Conservation (phyloP, 495 filamentous ascomycete genomes). For the Neurospora sp. region DNA sequence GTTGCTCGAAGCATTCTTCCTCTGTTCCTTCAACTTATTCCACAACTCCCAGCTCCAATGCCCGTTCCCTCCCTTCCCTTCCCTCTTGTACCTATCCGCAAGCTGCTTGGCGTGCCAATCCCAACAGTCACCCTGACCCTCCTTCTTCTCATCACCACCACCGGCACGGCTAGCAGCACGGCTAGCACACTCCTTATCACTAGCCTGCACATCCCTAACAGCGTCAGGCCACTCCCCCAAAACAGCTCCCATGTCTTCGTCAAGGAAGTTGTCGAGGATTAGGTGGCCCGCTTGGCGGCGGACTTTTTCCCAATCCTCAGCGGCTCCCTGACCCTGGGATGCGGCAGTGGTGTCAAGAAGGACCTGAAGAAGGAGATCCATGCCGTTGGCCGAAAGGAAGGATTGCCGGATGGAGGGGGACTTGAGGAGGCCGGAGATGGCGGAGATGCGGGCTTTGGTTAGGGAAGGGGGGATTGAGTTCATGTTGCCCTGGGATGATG, state of each 20-base stretch:
- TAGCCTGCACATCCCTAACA: constrained; percentile 1
- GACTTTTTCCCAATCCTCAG: constrained; percentile 26
- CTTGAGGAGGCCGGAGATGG: constrained; percentile 33
- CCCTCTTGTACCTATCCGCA: constrained; percentile 4
- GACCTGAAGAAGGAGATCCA: constrained; percentile 36
- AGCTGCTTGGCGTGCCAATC: constrained; percentile 26
- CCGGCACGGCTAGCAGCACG: not conserved
- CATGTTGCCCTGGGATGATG: constrained; percentile 17
- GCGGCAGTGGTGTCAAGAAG: constrained; percentile 15
- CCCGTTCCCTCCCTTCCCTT: constrained; percentile 1
- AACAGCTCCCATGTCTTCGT: constrained; percentile 45
- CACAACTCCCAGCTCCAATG: constrained; percentile 26
- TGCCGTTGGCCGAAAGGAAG: constrained; percentile 39
- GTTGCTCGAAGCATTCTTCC: constrained; percentile 1
- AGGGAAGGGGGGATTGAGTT: constrained; percentile 13
- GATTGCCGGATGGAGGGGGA: constrained; percentile 33
- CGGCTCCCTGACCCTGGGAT: not conserved
- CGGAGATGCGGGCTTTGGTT: constrained; percentile 27
- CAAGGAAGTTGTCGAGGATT: constrained; percentile 49
- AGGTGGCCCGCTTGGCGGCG: constrained; percentile 38
- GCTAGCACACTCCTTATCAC: constrained; percentile 16
- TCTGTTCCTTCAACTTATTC: constrained; percentile 13
- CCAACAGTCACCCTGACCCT: constrained; percentile 28
- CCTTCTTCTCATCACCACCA: not conserved
- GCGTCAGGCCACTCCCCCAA: constrained; percentile 36